Evolutionary conservation across 768 basidiomycete genomes (phyloP).

Genomic region (Imleria badia): DNA sequence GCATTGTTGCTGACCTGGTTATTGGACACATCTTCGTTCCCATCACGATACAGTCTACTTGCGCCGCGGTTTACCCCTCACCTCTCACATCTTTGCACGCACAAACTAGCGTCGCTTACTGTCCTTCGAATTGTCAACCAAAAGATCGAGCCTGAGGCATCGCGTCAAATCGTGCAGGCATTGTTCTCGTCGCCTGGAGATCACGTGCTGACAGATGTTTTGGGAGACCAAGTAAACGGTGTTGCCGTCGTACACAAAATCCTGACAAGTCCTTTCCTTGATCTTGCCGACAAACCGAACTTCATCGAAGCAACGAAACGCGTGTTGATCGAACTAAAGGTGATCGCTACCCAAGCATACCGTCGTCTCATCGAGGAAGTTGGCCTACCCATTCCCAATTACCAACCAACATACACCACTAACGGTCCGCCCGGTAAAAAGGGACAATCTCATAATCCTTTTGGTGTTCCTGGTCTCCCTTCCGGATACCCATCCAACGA

Average conservation of each 20-base stretch:
- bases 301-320: conserved; percentile 88
- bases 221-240: conserved; percentile 96
- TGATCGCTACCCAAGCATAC: conserved; percentile 93
- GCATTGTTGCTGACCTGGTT: conserved; percentile 96
- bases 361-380: conserved; percentile 93
- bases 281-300: conserved; percentile 60
- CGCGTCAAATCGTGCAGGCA: conserved; percentile 81
- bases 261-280: conserved; percentile 82
- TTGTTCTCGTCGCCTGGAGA: conserved; percentile 89
- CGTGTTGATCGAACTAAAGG: conserved; percentile 88
- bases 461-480: conserved; percentile 72
- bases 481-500: conserved; percentile 81
- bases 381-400: conserved; percentile 85
- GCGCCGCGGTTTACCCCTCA: conserved; percentile 97
- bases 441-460: conserved; percentile 50
- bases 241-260: conserved; percentile 93
- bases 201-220: conserved; percentile 88
- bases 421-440: conserved; percentile 64
- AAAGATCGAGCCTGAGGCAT: conserved; percentile 88
- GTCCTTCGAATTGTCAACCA: conserved; percentile 97
- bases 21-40: conserved; percentile 91
- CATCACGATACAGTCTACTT: conserved; percentile 90
- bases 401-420: conserved; percentile 72
- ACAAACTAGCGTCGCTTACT: conserved; percentile 94
- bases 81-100: conserved; percentile 94